These are phyloP conservation scores for Amniculicola lignicola DNA, from an alignment of 495 filamentous ascomycete species.

Conservation along the genomic window DNA sequence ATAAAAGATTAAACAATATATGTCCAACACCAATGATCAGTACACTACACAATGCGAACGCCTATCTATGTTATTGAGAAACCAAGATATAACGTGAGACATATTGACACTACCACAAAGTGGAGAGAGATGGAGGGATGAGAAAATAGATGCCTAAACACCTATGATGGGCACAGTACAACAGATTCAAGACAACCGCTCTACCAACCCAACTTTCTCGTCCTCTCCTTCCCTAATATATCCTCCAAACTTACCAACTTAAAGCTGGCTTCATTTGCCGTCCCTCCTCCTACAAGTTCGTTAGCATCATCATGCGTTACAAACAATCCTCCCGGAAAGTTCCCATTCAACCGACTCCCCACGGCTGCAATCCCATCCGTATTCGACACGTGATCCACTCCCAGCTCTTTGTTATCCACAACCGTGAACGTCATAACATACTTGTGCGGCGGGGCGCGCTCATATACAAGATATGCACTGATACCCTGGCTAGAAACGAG, in stretches of 20 bases:
- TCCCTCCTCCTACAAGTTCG: neutral
- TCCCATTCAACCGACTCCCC: neutral
- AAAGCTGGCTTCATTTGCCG: neutral
- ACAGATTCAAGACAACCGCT: too few relatives aligned
- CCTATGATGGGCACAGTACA: too few relatives aligned
- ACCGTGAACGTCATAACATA: conserved; percentile 12
- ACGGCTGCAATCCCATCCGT: conserved; percentile 10
- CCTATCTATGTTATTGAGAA: too few relatives aligned
- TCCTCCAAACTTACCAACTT: conserved; percentile 6
- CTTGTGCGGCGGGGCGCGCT: conserved; percentile 3
- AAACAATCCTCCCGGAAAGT: conserved; percentile 4
- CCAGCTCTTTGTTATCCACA: neutral
- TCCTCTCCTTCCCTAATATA: conserved; percentile 1
- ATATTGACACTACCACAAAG: too few relatives aligned
- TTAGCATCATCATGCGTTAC: conserved; percentile 10
- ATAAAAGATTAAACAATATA: too few relatives aligned
- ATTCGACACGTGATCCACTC: conserved; percentile 3
- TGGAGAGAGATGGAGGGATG: too few relatives aligned
- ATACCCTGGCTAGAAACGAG: conserved; percentile 1
- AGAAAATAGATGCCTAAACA: too few relatives aligned
- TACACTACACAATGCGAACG: too few relatives aligned
- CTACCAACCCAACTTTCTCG: neutral
- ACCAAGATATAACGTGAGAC: too few relatives aligned
- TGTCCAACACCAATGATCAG: too few relatives aligned
- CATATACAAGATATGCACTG: conserved; percentile 1